A percentile compares a stretch with the other conserved stretches of the same genome.
Evolutionary conservation across 1,284 basidiomycete genomes (phyloP).

Genomic region (Malassezia obtusa): DNA sequence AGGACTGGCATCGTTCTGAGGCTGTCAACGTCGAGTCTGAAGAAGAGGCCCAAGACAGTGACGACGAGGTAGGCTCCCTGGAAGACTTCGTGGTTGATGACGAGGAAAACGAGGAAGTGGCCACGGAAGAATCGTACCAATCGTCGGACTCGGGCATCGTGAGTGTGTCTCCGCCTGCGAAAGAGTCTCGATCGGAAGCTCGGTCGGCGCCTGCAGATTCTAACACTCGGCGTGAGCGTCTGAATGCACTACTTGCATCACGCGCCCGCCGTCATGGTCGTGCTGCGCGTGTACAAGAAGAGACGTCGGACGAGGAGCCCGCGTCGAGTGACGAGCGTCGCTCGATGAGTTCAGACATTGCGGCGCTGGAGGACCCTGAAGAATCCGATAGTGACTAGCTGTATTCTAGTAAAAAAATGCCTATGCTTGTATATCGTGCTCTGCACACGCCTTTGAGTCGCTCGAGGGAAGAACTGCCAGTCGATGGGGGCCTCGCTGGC

Average conservation of each 20-base stretch:
- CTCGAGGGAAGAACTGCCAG: background rate
- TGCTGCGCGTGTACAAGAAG: background rate
- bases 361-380: background rate
- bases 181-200: too few species aligned
- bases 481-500: too few species aligned
- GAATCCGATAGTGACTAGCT: background rate
- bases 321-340: background rate
- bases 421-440: background rate
- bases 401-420: background rate
- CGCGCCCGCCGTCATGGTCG: background rate
- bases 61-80: constrained; percentile 15
- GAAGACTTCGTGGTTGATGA: constrained; percentile 15
- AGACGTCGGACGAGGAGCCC: background rate
- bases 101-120: constrained; percentile 1
- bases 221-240: background rate
- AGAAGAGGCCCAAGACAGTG: background rate
- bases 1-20: background rate
- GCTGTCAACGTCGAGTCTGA: constrained; percentile 7
- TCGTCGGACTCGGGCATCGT: constrained; percentile 13
- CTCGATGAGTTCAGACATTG: background rate
- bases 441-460: background rate
- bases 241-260: constrained; percentile 1
- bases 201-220: background rate
- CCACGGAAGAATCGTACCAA: background rate
- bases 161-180: constrained; percentile 5